Percentiles rank a stretch among this genome's conserved stretches.
These are phyloP conservation scores for Limtongia smithiae DNA, from an alignment of 805 yeast genomes.

Conservation along the genomic window DNA sequence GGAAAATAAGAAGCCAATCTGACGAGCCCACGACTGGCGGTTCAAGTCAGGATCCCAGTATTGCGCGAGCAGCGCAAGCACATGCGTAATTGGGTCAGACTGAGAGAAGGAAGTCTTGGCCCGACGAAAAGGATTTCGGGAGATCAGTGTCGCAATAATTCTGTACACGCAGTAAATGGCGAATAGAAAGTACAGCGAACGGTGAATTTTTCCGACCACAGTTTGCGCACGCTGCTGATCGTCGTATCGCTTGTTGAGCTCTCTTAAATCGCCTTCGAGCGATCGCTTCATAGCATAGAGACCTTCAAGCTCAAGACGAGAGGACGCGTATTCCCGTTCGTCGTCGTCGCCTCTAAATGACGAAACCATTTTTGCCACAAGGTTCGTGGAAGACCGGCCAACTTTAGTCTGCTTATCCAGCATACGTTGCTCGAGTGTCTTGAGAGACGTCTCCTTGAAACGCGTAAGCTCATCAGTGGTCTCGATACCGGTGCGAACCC, in stretches of 20 bases:
- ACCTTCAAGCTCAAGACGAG: slow-evolving; percentile 37
- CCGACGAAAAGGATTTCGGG: slow-evolving; percentile 33
- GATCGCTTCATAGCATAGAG: slow-evolving; percentile 36
- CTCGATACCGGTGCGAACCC: slow-evolving; percentile 34
- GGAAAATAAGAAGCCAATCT: slow-evolving; percentile 41
- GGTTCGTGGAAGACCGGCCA: slow-evolving; percentile 32
- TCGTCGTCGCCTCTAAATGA: slow-evolving; percentile 29
- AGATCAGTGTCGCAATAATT: slow-evolving; percentile 35
- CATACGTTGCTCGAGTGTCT: slow-evolving; percentile 29
- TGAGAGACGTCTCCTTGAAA: slow-evolving; percentile 31
- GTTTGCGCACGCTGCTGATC: slow-evolving; percentile 35
- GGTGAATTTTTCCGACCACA: slow-evolving; percentile 34
- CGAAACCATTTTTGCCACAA: slow-evolving; percentile 33
- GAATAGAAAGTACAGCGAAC: slow-evolving; percentile 34
- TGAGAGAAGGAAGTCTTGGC: slow-evolving; percentile 27
- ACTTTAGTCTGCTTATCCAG: slow-evolving; percentile 27
- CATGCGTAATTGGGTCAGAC: slow-evolving; percentile 29
- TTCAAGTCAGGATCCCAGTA: slow-evolving; percentile 32
- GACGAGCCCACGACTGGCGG: slow-evolving; percentile 40
- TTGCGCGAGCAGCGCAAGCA: slow-evolving; percentile 28
- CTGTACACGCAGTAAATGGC: slow-evolving; percentile 43
- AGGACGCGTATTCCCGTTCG: slow-evolving; percentile 20
- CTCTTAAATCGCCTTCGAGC: slow-evolving; percentile 35
- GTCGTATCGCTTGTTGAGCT: slow-evolving; percentile 29
- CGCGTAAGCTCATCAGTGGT: slow-evolving; percentile 35